These are phyloP conservation scores for Astraeus odoratus DNA, from an alignment of 768 basidiomycete species.

Conservation along the genomic window DNA sequence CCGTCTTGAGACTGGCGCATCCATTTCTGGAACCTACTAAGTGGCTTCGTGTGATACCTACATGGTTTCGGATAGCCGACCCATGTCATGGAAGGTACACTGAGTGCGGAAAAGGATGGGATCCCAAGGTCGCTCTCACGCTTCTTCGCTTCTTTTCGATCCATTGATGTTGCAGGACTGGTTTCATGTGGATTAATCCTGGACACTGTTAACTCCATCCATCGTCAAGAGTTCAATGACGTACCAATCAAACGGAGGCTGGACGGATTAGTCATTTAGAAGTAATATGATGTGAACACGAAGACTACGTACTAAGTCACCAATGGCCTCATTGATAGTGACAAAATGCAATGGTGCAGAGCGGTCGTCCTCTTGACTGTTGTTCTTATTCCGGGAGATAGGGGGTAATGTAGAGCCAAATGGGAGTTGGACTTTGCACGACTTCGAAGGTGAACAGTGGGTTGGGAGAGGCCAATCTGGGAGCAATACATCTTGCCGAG, in stretches of 20 bases:
- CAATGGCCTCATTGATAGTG: conserved; percentile 58
- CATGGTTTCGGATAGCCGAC: conserved; percentile 44
- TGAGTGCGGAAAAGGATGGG: conserved; percentile 36
- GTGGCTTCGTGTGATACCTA: conserved; percentile 37
- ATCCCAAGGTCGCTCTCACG: conserved; percentile 38
- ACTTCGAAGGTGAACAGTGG: conserved; percentile 38
- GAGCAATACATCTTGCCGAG: conserved; percentile 47
- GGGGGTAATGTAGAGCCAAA: conserved; percentile 37
- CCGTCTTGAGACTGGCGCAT: conserved; percentile 24
- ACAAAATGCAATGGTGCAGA: conserved; percentile 53
- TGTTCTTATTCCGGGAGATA: conserved; percentile 36
- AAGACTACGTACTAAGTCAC: conserved; percentile 51
- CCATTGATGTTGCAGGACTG: conserved; percentile 26
- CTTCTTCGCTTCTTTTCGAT: conserved; percentile 27
- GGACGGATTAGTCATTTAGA: conserved; percentile 2
- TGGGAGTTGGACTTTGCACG: conserved; percentile 34
- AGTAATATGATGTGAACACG: conserved; percentile 5
- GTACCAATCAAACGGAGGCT: conserved; percentile 72
- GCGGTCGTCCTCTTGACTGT: conserved; percentile 29
- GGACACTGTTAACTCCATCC: conserved; percentile 3
- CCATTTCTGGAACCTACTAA: conserved; percentile 36
- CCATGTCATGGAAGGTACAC: conserved; percentile 4
- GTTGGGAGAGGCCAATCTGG: conserved; percentile 63
- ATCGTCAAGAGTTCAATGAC: background rate
- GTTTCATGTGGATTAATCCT: conserved; percentile 55